Conservation (phyloP, 352 stramenopile species). For the Pythium aquatile region DNA sequence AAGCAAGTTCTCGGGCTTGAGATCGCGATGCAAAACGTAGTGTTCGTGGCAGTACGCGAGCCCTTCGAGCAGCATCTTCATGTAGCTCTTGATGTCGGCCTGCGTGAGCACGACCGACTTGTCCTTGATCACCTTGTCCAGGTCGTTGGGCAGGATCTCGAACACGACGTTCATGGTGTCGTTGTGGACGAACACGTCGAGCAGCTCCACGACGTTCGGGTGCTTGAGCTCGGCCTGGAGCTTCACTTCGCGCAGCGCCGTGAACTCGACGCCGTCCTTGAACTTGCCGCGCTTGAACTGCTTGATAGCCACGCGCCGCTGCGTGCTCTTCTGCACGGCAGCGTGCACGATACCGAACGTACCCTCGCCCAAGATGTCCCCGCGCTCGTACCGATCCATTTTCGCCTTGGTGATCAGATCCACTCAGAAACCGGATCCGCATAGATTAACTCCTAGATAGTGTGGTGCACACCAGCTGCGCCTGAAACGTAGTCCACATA, state of each 20-base stretch:
- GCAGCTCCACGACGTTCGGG: conserved; percentile 79
- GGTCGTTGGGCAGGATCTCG: conserved; percentile 83
- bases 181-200: conserved; percentile 87
- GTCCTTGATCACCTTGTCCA: conserved; percentile 90
- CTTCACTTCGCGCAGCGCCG: conserved; percentile 87
- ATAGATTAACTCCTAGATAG: conserved; percentile 7
- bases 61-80: conserved; percentile 83
- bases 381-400: conserved; percentile 83
- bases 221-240: conserved; percentile 86
- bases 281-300: conserved; percentile 89
- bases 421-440: background rate
- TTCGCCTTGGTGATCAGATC: background rate
- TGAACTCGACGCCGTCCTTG: conserved; percentile 89
- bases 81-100: conserved; percentile 85
- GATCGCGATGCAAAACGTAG: conserved; percentile 84
- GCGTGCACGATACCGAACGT: conserved; percentile 88
- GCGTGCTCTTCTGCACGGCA: conserved; percentile 72
- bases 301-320: conserved; percentile 78
- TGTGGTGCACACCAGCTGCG: conserved; percentile 5
- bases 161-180: conserved; percentile 91
- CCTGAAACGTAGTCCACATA: conserved; percentile 15
- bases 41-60: conserved; percentile 80
- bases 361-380: conserved; percentile 78
- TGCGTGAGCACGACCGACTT: conserved; percentile 84
- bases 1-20: conserved; percentile 88